Percentiles rank a stretch among this genome's conserved stretches.
Conservation (phyloP, 2,329 filamentous ascomycete genomes). For the Neofusicoccum ribis region DNA sequence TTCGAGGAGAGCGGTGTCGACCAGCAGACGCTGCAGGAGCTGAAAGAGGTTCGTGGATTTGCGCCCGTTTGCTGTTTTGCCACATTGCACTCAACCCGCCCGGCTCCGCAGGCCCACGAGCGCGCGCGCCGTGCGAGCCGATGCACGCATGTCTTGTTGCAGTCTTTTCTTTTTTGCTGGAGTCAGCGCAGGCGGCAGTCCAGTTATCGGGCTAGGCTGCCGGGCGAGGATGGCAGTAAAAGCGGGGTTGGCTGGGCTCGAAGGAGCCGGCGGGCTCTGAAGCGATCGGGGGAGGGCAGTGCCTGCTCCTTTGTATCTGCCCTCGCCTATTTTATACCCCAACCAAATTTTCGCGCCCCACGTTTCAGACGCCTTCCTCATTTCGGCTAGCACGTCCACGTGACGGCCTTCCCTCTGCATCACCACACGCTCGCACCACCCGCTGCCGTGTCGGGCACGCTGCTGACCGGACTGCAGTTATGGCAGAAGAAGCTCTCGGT, state of each 20-base stretch:
- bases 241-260: conserved; percentile 20
- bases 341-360: conserved; percentile 21
- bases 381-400: conserved; percentile 37
- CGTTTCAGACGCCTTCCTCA: conserved; percentile 33
- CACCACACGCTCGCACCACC: conserved; percentile 8
- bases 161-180: conserved; percentile 4
- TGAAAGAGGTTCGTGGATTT: conserved; percentile 72
- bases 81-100: conserved; percentile 9
- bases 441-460: background rate
- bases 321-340: conserved; percentile 50
- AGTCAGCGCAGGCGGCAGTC: conserved; percentile 12
- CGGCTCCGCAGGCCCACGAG: background rate
- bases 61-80: conserved; percentile 10
- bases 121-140: background rate
- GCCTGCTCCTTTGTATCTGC: conserved; percentile 24
- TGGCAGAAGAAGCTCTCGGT: conserved; percentile 92
- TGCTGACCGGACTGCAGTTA: conserved; percentile 56
- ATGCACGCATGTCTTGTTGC: background rate
- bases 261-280: conserved; percentile 19
- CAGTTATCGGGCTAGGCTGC: conserved; percentile 18
- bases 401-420: conserved; percentile 27
- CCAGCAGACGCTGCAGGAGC: conserved; percentile 78
- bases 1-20: conserved; percentile 97
- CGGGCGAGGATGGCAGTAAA: conserved; percentile 21
- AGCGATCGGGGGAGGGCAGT: conserved; percentile 20